Percentiles rank a stretch among this genome's conserved stretches.
Evolutionary conservation across 1,284 basidiomycete genomes (phyloP).

Genomic region (Takashimella tepidaria): DNA sequence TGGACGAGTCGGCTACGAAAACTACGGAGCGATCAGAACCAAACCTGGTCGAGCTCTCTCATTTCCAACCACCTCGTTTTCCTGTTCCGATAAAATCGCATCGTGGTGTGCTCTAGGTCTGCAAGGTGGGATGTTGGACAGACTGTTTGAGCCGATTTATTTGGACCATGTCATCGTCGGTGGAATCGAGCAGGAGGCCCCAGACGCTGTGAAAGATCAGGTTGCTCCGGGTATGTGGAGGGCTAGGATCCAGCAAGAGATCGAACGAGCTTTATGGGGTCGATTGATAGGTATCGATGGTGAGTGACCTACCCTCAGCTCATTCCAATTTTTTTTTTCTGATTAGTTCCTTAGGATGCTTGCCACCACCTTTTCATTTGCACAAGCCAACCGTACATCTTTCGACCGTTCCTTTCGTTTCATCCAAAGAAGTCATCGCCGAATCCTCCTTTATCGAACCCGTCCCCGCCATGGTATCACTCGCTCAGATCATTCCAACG

Average conservation of each 20-base stretch:
- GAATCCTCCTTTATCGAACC: conserved; percentile 48
- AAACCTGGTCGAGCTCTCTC: conserved; percentile 84
- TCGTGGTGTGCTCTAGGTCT: conserved; percentile 73
- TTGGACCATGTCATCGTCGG: conserved; percentile 64
- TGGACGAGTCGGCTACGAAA: conserved; percentile 70
- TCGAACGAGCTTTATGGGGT: conserved; percentile 53
- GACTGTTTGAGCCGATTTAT: conserved; percentile 60
- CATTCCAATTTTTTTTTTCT: conserved; percentile 5
- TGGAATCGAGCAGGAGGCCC: conserved; percentile 51
- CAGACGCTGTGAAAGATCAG: not conserved
- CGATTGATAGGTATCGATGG: conserved; percentile 18
- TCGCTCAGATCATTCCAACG: conserved; percentile 39
- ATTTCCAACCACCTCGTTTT: conserved; percentile 71
- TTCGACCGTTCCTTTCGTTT: conserved; percentile 49
- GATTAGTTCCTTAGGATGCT: too few species aligned
- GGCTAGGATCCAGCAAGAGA: conserved; percentile 59
- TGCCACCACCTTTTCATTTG: conserved; percentile 38
- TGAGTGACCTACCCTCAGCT: conserved; percentile 24
- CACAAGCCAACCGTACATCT: conserved; percentile 49
- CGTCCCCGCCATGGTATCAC: conserved; percentile 16
- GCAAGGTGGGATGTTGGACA: conserved; percentile 69
- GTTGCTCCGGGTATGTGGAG: conserved; percentile 32
- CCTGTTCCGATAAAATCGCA: conserved; percentile 88
- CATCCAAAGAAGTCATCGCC: conserved; percentile 2
- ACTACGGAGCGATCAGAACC: conserved; percentile 71